These are phyloP conservation scores for Rasamsonia emersonii DNA, from an alignment of 2,329 filamentous ascomycete genomes.

Conservation along the genomic window DNA sequence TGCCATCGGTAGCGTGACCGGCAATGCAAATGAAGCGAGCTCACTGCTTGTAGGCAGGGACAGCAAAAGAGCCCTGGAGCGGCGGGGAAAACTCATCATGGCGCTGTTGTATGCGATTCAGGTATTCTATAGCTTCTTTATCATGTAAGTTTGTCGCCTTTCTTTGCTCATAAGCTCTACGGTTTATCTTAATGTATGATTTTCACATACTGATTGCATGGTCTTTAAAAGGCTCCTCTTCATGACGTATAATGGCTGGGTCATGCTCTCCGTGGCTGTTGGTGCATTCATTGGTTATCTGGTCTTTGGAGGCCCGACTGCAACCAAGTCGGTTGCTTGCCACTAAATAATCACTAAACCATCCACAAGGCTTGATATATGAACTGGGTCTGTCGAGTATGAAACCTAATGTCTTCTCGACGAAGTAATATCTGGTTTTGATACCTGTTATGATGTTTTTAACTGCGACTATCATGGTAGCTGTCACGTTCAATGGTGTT, in stretches of 20 bases:
- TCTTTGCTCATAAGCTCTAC: neutral
- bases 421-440: too few species aligned
- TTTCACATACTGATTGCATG: neutral
- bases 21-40: conserved; percentile 43
- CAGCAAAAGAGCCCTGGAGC: conserved; percentile 51
- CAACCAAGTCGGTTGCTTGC: conserved; percentile 81
- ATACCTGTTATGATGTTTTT: too few species aligned
- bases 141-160: conserved; percentile 65
- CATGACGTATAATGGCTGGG: conserved; percentile 99
- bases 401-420: too few species aligned
- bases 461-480: too few species aligned
- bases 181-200: neutral
- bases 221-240: conserved; percentile 70
- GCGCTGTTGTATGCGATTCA: conserved; percentile 79
- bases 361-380: too few species aligned
- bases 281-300: conserved; percentile 87
- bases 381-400: too few species aligned
- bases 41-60: conserved; percentile 68
- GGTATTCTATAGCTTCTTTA: conserved; percentile 98
- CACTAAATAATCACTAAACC: conserved; percentile 52
- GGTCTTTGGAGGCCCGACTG: conserved; percentile 63
- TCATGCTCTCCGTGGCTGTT: conserved; percentile 85
- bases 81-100: conserved; percentile 68
- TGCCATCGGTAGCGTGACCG: conserved; percentile 1
- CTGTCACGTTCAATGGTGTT: too few species aligned